These are phyloP conservation scores for Pyrus hybrid DNA, from an alignment of 331 rosid genomes.

Conservation along the genomic window DNA sequence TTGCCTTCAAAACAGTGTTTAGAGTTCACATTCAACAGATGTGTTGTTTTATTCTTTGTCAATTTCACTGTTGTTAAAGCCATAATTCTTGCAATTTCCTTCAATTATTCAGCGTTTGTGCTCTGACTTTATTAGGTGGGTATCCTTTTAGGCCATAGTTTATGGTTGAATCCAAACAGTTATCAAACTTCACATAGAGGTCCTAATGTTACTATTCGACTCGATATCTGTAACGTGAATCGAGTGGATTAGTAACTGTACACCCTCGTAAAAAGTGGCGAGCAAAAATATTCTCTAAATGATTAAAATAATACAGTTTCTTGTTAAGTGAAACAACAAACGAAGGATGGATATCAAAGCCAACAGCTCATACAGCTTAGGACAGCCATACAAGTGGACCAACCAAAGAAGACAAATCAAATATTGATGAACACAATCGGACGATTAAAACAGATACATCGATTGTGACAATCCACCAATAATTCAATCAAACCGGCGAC, in stretches of 20 bases:
- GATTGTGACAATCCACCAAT: slow-evolving; percentile 35
- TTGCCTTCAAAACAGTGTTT: neutral
- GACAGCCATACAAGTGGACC: slow-evolving; percentile 20
- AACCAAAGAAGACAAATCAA: neutral
- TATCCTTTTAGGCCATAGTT: neutral
- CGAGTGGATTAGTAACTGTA: neutral
- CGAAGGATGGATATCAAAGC: neutral
- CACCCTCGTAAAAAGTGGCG: neutral
- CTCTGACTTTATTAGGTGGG: neutral
- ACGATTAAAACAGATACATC: neutral
- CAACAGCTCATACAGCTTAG: neutral
- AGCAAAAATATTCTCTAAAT: neutral
- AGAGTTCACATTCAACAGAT: neutral
- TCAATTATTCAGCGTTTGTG: neutral
- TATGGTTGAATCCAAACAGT: neutral
- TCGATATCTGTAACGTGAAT: neutral
- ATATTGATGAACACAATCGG: no score
- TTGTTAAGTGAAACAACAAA: neutral
- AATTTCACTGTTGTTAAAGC: neutral
- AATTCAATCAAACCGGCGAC: slow-evolving; percentile 7
- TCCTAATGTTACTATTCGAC: neutral
- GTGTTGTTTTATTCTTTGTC: neutral
- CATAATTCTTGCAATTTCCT: neutral
- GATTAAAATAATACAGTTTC: neutral
- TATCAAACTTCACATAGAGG: neutral